Percentiles rank a stretch among this genome's conserved stretches.
Evolutionary conservation across 306 rosid species (phyloP).

Genomic region (Cucurbita argyrosperma): DNA sequence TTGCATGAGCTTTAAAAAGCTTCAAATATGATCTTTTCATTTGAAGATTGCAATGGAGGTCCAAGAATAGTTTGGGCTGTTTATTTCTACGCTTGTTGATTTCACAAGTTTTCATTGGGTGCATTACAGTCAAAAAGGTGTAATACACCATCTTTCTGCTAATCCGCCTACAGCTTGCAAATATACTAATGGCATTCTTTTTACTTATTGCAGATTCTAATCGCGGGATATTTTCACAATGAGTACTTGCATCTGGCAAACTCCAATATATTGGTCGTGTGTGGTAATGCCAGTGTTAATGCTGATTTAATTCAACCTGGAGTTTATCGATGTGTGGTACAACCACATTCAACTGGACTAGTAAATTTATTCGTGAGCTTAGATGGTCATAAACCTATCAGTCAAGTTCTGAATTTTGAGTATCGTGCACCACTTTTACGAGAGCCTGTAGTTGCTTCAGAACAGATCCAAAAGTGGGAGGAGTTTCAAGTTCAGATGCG

Average conservation of each 20-base stretch:
- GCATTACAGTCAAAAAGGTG: not conserved
- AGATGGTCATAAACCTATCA: slow-evolving; percentile 76
- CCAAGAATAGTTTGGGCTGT: not conserved
- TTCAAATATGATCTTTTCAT: no score
- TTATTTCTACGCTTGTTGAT: not conserved
- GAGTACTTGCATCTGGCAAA: slow-evolving; percentile 44
- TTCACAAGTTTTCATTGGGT: not conserved
- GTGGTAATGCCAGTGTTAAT: slow-evolving; percentile 51
- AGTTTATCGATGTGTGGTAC: slow-evolving; percentile 62
- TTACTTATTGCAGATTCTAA: slow-evolving; percentile 49
- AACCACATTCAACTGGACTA: slow-evolving; percentile 45
- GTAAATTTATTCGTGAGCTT: slow-evolving; percentile 58
- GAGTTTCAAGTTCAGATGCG: slow-evolving; percentile 58
- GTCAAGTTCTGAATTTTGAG: slow-evolving; percentile 71
- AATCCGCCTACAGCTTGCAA: not conserved
- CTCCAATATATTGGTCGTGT: slow-evolving; percentile 46
- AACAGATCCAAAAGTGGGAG: slow-evolving; percentile 35
- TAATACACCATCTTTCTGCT: not conserved
- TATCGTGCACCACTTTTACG: slow-evolving; percentile 46
- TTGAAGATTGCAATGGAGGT: not conserved
- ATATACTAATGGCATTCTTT: not conserved
- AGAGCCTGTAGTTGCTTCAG: slow-evolving; percentile 24
- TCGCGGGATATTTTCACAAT: slow-evolving; percentile 55
- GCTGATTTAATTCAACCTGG: slow-evolving; percentile 69
- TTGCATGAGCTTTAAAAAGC: no score